Evolutionary conservation across 139 green algal species (phyloP), one percentile per base, ranked within the genome.

Genomic region (Chlorella sp.): DNA sequence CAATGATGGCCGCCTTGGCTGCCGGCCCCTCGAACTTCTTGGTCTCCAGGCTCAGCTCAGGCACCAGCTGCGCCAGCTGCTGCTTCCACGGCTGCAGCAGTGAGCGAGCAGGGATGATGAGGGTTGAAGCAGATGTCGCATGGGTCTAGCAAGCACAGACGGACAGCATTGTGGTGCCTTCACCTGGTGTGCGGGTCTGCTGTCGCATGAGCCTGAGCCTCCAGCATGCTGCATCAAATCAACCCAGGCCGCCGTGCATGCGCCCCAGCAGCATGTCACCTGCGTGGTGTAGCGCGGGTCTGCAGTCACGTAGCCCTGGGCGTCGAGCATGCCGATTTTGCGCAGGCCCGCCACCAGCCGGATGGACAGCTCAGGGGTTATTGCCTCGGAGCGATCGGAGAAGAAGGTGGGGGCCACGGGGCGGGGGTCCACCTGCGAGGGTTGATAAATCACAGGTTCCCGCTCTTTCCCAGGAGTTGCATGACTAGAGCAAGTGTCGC

Each of bases 221-320:
- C n/a, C n/a, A n/a, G n/a, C n/a, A n/a, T n/a, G n/a, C n/a, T n/a
- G n/a, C n/a, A n/a, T n/a, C n/a, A n/a, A n/a, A n/a, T n/a, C n/a
- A n/a, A n/a, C n/a, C n/a, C n/a, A n/a, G n/a, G n/a, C n/a, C n/a
- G n/a, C n/a, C n/a, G n/a, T n/a, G n/a, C n/a, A n/a, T n/a, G n/a
- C n/a, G n/a, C n/a, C n/a, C n/a, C n/a, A n/a, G n/a, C n/a, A 60
- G 40, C 19, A 26, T 24, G 16, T 7, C 46, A 67, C 76, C 76
- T 81, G 34, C 3, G 76, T 82, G 54, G 76, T 83, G 77, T 83
- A 83, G 2, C 77, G 77, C 16, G 77, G 77, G 60, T 83, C 77
- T 0, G 17, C 19, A 1, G 77, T 83, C 14, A 83, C 77, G 17
- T 40, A 62, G 0, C 77, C 77, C 60, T 83, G 58, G 28, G 43